These are phyloP conservation scores for Lactifluus subvellereus DNA, from an alignment of 768 basidiomycete species.

Conservation along the genomic window DNA sequence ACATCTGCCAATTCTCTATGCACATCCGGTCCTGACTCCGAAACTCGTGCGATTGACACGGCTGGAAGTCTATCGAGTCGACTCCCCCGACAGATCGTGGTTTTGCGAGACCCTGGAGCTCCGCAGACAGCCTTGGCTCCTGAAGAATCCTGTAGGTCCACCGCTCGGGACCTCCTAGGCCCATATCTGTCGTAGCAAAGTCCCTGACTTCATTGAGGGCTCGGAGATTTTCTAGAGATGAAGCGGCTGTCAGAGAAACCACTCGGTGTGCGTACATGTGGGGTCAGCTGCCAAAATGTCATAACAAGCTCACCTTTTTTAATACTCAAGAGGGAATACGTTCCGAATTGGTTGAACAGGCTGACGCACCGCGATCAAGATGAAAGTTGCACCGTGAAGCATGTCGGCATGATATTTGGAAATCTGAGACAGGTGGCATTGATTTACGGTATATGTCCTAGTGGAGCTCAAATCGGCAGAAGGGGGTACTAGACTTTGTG, in stretches of 20 bases:
- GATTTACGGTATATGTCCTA: slow-evolving; percentile 15
- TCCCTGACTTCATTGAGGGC: slow-evolving; percentile 50
- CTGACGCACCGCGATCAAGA: slow-evolving; percentile 2
- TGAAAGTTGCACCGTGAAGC: slow-evolving; percentile 1
- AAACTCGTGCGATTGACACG: slow-evolving; percentile 33
- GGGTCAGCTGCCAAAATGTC: slow-evolving; percentile 3
- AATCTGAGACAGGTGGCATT: slow-evolving; percentile 21
- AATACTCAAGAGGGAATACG: background rate
- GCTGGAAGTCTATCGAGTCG: slow-evolving; percentile 42
- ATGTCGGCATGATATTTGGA: slow-evolving; percentile 23
- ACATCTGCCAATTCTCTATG: slow-evolving; percentile 38
- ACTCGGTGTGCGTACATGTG: slow-evolving; percentile 28
- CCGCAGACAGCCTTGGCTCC: slow-evolving; percentile 37
- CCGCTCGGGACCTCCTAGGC: slow-evolving; percentile 43
- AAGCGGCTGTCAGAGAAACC: slow-evolving; percentile 42
- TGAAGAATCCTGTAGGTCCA: slow-evolving; percentile 50
- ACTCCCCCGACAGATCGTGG: slow-evolving; percentile 33
- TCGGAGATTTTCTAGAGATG: slow-evolving; percentile 41
- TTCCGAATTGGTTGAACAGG: slow-evolving; percentile 7
- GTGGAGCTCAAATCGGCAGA: slow-evolving; percentile 1
- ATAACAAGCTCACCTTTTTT: slow-evolving; percentile 2
- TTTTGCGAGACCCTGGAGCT: slow-evolving; percentile 37
- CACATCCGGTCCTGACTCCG: slow-evolving; percentile 40
- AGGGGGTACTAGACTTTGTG: background rate
- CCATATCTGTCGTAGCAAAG: slow-evolving; percentile 49